Base-by-base conservation (phyloP, 2,329 filamentous ascomycete genomes). In the Phaeosphaeria sp. region DNA sequence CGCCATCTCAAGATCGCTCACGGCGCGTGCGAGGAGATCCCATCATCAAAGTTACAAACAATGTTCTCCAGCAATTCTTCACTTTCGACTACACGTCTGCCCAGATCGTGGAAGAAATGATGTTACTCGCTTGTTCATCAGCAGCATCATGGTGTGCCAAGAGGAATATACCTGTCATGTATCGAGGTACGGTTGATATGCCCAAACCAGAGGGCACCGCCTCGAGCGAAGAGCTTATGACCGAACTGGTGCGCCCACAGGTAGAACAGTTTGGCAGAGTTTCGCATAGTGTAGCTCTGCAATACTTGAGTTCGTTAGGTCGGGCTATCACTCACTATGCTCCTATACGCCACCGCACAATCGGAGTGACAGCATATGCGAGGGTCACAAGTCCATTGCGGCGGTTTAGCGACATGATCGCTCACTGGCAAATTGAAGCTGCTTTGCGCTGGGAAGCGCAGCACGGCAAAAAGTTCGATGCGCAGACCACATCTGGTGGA, bases 381-480 rank as follows among this genome's bases (percentile, higher is more conserved):
- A 87, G 86, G 73, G 81, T 82, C 50, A 89, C 87, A 0, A 87
- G 83, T 66, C 87, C 87, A 1, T 78, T 89, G 21, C 83, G 87
- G 50, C 81, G 87, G 39, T 89, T 84, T 71, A 80, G 78, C 47
- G 87, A 89, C 71, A 80, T 89, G 69, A 79, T 89, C 46, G 77
- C 81, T 11, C 86, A 89, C 68, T 89, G 87, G 81, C 87, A 89
- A 63, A 87, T 88, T 47, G 86, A 89, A 76, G 83, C 86, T 6
- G 86, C 84, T 1, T 65, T 89, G 42, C 83, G 84, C 11, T 80
- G 84, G 59, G 86, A 89, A 73, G 79, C 82, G 11, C 66, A 74
- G 27, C 77, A 79, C 4, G 80, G 81, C 15, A 71, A 73, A 20
- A 77, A 68, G n/a, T 75, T 85, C 22, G 64, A 80, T 48, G 63